Conservation (phyloP, 1,284 basidiomycete genomes). For the Kalmanozyma brasiliensis region DNA sequence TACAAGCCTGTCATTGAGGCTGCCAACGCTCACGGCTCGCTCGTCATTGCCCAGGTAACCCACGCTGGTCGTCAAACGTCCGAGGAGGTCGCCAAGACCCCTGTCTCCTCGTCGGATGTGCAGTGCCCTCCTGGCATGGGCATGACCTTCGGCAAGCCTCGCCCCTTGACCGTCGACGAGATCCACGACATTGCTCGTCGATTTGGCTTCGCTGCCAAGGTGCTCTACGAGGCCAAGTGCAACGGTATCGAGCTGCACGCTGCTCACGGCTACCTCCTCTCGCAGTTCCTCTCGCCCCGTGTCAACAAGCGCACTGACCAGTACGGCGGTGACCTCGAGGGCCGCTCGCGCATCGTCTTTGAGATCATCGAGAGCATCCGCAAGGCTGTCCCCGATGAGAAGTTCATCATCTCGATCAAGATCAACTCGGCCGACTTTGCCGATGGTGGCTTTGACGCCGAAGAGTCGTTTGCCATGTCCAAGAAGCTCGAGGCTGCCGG, state of each 20-base stretch:
- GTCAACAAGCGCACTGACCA: conserved; percentile 77
- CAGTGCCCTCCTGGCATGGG: conserved; percentile 60
- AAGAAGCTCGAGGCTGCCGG: conserved; percentile 59
- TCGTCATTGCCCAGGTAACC: conserved; percentile 70
- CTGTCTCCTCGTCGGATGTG: conserved; percentile 58
- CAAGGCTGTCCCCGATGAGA: conserved; percentile 70
- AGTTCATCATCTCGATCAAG: conserved; percentile 85
- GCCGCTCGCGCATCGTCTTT: conserved; percentile 73
- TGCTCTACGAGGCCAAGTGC: conserved; percentile 80
- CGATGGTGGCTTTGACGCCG: conserved; percentile 70
- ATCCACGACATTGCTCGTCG: conserved; percentile 75
- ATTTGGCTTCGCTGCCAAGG: conserved; percentile 78
- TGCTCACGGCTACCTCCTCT: conserved; percentile 85
- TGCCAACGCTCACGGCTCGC: conserved; percentile 69
- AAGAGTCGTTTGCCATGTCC: conserved; percentile 76
- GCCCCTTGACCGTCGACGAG: conserved; percentile 74
- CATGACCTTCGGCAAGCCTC: conserved; percentile 58
- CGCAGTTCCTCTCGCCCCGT: conserved; percentile 83
- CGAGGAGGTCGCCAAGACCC: conserved; percentile 38
- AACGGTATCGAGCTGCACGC: conserved; percentile 90
- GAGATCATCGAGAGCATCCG: conserved; percentile 77
- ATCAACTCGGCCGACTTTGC: conserved; percentile 85
- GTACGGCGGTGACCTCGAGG: conserved; percentile 71
- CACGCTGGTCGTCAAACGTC: conserved; percentile 69
- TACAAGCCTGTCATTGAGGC: conserved; percentile 65